These are phyloP conservation scores for Pochonia chlamydosporia DNA, from an alignment of 2,329 filamentous ascomycete species.

Conservation along the genomic window DNA sequence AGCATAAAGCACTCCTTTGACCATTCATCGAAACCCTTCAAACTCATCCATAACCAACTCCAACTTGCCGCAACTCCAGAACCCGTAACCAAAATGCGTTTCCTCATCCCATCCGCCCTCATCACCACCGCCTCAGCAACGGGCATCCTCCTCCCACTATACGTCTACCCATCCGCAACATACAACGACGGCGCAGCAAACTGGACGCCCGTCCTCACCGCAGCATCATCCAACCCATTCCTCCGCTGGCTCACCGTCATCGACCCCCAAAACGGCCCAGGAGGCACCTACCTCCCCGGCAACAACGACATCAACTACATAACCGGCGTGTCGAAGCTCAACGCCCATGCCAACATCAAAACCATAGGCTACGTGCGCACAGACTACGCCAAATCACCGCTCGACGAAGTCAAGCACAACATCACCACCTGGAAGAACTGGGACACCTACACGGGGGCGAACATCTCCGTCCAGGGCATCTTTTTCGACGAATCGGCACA, in stretches of 20 bases:
- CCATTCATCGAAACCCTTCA: too few species aligned
- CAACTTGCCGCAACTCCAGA: too few species aligned
- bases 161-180: constrained; percentile 15
- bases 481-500: constrained; percentile 16
- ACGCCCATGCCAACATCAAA: constrained; percentile 14
- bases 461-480: constrained; percentile 16
- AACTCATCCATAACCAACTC: too few species aligned
- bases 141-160: constrained; percentile 16
- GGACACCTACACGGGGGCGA: constrained; percentile 8
- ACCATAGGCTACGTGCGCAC: constrained; percentile 19
- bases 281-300: constrained; percentile 11
- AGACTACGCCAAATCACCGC: constrained; percentile 11
- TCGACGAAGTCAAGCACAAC: constrained; percentile 15
- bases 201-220: constrained; percentile 15
- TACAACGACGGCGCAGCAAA: constrained; percentile 15
- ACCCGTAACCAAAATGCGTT: background rate
- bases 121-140: constrained; percentile 6
- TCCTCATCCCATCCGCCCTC: background rate
- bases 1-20: too few species aligned
- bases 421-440: constrained; percentile 15
- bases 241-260: constrained; percentile 15
- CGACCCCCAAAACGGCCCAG: constrained; percentile 17
- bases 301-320: constrained; percentile 17
- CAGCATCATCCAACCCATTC: constrained; percentile 6
- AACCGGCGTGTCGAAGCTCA: constrained; percentile 15